Conservation (phyloP, 805 yeast species). For the Zygosaccharomyces gambellarensis region DNA sequence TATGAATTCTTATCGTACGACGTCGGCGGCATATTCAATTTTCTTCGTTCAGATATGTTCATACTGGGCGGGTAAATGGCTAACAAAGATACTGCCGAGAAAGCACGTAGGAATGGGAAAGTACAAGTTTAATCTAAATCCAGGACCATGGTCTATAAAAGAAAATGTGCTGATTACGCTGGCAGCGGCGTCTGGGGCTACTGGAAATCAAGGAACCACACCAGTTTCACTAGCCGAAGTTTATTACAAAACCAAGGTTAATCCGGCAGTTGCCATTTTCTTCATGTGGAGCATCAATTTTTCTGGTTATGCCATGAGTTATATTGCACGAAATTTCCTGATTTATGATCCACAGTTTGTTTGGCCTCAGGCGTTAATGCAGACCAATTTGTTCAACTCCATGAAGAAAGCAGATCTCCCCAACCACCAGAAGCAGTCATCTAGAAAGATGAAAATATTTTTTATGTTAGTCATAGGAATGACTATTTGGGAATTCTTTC, state of each 20-base stretch:
- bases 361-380: constrained; percentile 48
- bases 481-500: constrained; percentile 46
- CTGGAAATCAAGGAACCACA: constrained; percentile 47
- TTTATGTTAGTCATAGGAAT: constrained; percentile 34
- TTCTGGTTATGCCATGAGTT: constrained; percentile 50
- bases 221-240: constrained; percentile 38
- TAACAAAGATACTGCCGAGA: constrained; percentile 41
- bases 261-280: constrained; percentile 36
- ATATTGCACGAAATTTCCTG: constrained; percentile 43
- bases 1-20: constrained; percentile 24
- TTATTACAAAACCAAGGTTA: constrained; percentile 38
- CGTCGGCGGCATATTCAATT: constrained; percentile 44
- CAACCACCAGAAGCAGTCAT: background rate
- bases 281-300: constrained; percentile 52
- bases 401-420: constrained; percentile 6
- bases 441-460: constrained; percentile 36
- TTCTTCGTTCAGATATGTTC: constrained; percentile 48
- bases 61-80: constrained; percentile 45
- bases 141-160: constrained; percentile 54
- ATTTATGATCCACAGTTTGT: constrained; percentile 46
- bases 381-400: constrained; percentile 41
- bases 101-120: constrained; percentile 21
- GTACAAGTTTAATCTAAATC: constrained; percentile 39
- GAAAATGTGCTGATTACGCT: constrained; percentile 44
- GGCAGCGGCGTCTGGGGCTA: constrained; percentile 46